A percentile compares a stretch with the other conserved stretches of the same genome.
phyloP scores from a whole-genome alignment of 352 stramenopile species.

The Globisporangium parvum region DNA sequence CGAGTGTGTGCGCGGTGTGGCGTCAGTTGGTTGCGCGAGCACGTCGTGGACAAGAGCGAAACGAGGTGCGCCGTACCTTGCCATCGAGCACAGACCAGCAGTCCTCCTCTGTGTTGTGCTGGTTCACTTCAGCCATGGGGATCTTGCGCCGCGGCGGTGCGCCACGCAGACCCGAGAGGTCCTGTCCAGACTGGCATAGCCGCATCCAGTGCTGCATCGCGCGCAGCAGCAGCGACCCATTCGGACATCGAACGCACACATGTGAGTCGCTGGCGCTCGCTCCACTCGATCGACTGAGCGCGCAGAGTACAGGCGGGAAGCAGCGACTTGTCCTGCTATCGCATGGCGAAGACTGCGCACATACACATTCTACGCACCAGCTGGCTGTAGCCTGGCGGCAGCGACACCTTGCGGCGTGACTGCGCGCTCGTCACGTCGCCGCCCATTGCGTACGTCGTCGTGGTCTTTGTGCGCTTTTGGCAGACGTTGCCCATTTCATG shows the following conservation, averaged over 20 bases:
- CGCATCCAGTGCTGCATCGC: conserved; percentile 89
- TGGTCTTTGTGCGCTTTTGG: not conserved
- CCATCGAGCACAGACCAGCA: conserved; percentile 92
- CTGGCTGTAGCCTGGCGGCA: conserved; percentile 90
- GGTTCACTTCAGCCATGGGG: conserved; percentile 78
- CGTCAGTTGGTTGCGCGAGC: no score
- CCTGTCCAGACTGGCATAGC: conserved; percentile 71
- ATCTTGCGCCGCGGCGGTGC: conserved; percentile 50
- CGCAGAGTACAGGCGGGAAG: not conserved
- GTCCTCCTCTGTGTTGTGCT: conserved; percentile 87
- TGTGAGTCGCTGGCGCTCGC: not conserved
- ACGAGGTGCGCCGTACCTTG: conserved; percentile 61
- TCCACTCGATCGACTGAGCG: not conserved
- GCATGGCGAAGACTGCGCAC: not conserved
- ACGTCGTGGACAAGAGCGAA: no score
- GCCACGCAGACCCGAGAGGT: conserved; percentile 79
- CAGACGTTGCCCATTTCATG: conserved; percentile 4
- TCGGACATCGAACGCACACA: not conserved
- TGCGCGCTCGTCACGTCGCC: conserved; percentile 59
- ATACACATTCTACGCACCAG: conserved; percentile 31
- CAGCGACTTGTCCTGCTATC: not conserved
- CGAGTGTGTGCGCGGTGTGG: not conserved
- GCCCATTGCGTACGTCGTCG: conserved; percentile 20
- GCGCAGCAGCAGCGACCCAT: not conserved
- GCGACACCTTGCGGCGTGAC: conserved; percentile 69